A percentile compares a stretch with the other conserved stretches of the same genome.
phyloP scores from a whole-genome alignment of 805 yeast species.

The Ogataea wickerhamii region DNA sequence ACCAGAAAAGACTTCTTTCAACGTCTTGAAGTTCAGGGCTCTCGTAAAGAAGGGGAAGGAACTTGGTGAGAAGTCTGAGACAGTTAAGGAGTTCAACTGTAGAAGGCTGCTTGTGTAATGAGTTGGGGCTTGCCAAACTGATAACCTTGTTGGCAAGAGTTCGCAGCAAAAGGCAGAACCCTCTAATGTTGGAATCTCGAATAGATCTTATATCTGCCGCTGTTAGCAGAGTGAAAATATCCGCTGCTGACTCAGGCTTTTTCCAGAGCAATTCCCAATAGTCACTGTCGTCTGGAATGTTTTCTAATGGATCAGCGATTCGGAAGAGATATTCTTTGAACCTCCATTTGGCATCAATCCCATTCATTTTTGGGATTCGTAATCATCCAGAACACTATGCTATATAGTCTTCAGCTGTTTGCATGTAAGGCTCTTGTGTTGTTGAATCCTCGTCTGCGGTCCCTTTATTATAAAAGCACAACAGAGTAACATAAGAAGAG shows the following conservation, averaged over 20 bases:
- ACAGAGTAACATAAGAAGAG: too few species aligned
- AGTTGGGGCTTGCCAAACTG: slow-evolving; percentile 20
- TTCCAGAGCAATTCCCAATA: slow-evolving; percentile 47
- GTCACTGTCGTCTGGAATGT: slow-evolving; percentile 33
- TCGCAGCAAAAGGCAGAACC: slow-evolving; percentile 53
- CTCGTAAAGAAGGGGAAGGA: slow-evolving; percentile 70
- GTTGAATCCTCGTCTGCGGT: too few species aligned
- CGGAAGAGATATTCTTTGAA: slow-evolving; percentile 59
- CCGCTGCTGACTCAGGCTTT: slow-evolving; percentile 49
- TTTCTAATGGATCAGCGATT: slow-evolving; percentile 46
- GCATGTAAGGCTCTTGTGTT: too few species aligned
- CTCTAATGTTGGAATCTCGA: slow-evolving; percentile 53
- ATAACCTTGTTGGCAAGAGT: slow-evolving; percentile 35
- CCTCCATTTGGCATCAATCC: slow-evolving; percentile 62
- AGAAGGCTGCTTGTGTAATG: slow-evolving; percentile 24
- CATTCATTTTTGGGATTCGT: slow-evolving; percentile 65
- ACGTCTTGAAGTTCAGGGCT: slow-evolving; percentile 33
- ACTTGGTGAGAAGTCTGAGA: slow-evolving; percentile 57
- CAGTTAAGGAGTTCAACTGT: slow-evolving; percentile 50
- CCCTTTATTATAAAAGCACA: too few species aligned
- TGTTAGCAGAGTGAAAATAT: slow-evolving; percentile 55
- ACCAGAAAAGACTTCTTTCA: slow-evolving; percentile 44
- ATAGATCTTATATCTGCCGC: slow-evolving; percentile 56
- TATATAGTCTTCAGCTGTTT: too few species aligned
- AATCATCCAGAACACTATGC: too few species aligned